Base-by-base conservation (phyloP, 1,284 basidiomycete genomes). In the Schizophyllum commune region DNA sequence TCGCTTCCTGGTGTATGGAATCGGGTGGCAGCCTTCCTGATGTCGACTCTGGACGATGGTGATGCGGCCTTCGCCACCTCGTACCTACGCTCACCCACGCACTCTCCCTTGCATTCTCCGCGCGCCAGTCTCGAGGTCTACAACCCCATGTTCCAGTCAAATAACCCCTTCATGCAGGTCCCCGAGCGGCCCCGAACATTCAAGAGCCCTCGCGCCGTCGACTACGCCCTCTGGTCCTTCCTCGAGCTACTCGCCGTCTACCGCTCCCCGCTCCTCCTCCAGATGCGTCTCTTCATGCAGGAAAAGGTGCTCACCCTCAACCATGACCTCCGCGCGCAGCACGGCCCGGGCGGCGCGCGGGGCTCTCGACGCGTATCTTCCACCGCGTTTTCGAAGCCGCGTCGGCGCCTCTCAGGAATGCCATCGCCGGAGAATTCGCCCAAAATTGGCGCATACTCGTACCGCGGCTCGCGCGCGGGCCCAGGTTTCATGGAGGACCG, bases 161-260 rank as follows among this genome's bases (percentile, higher is more conserved):
- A 64, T 39, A 27, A 27, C 5, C 27, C 27, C 27, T 27, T 27
- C 27, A 27, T 27, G 27, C 27, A 27, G 5, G 62, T 63, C 33
- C 67, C 63, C 65, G 64, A 63, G 57, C 66, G 56, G 59, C 58
- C 63, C n/a, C 66, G 65, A 21, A 58, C 68, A 61, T 69, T 72
- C 67, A 57, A 71, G 63, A 69, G 71, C 39, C 86, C 86, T 3
- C 77, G 86, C 32, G 73, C 86, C 39, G 75, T 90, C 4, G 91
- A 93, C 70, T 91, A 90, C 69, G 75, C 85, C 39, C 76, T 87
- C 32, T 92, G 89, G 89, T 90, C 88, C 0, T 69, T 86, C 32
- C 75, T 90, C 52, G 88, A 92, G 67, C 79, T 90, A 59, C 69
- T 89, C 5, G 86, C 83, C 62, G 77, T 85, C 0, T 82, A 83